Evolutionary conservation across 2,329 filamentous ascomycete genomes (phyloP), one percentile per base, ranked within the genome.

Genomic region (Alternaria arbusti): DNA sequence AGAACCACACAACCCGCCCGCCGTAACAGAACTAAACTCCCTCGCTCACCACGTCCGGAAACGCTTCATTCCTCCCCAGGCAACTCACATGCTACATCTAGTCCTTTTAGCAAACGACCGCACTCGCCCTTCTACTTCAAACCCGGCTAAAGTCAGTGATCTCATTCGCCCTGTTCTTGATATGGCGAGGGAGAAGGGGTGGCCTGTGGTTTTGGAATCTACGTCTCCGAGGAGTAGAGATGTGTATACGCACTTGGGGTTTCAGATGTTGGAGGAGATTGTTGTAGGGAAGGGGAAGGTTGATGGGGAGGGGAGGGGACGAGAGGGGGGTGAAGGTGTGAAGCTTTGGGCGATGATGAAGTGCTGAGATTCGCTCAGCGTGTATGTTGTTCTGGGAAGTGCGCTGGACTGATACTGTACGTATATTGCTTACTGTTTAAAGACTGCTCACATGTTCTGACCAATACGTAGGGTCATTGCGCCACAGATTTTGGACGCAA

Each of bases 291-390:
- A 15, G 20, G 59, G 63, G 2, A 54, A 56, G 45, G 32, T 52
- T 15, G 54, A 63, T 26, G 22, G 15, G 1, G 47, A 62, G 6
- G 63, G 63, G 22, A 54, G 51, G 28, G 28, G n/a, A 4, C 45
- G 32, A 23, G 54, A 65, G 15, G 63, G 59, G 11, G 63, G 63
- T 23, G 59, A 59, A 50, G 59, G 63, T 1, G 23, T 50, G 12
- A 6, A 36, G 54, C n/a, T 59, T 22, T 65, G 63, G 63, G 59
- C 30, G 20, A 65, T 65, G 63, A 62, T 65, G 44, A 57, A 50
- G 55, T 45, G n/a, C 12, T 54, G 30, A 52, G 17, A 40, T 17
- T 40, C 13, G 13, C 5, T 15, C 17, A 15, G n/a, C 5, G 49
- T 51, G 4, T 22, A 30, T 23, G 13, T n/a, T 1, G 13, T 51